These are phyloP conservation scores for Hypoxylon subgilvum DNA, from an alignment of 495 filamentous ascomycete genomes.

Conservation along the genomic window DNA sequence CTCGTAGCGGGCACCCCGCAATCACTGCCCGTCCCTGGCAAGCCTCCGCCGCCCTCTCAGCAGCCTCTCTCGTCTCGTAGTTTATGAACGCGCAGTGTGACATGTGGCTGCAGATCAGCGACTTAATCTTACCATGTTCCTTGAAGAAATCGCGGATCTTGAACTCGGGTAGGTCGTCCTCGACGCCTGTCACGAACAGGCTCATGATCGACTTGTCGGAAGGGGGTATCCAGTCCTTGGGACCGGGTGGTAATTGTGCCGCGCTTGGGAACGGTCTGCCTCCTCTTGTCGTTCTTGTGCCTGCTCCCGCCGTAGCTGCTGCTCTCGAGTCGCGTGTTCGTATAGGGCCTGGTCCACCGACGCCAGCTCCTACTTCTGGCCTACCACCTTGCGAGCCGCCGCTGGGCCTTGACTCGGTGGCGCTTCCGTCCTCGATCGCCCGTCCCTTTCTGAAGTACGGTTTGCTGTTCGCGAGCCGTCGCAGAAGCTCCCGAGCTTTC, in stretches of 20 bases:
- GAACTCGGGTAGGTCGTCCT: constrained; percentile 94
- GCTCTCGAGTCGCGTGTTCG: constrained; percentile 68
- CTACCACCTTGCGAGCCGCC: constrained; percentile 52
- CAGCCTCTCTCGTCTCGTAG: constrained; percentile 78
- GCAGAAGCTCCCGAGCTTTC: constrained; percentile 86
- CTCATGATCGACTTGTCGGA: constrained; percentile 83
- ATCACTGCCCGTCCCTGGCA: constrained; percentile 88
- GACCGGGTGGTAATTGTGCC: constrained; percentile 75
- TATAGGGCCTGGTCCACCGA: constrained; percentile 68
- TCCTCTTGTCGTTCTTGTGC: constrained; percentile 50
- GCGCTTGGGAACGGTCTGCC: constrained; percentile 69
- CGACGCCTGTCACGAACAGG: constrained; percentile 91
- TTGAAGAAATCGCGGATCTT: constrained; percentile 88
- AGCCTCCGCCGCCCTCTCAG: constrained; percentile 80
- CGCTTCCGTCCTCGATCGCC: constrained; percentile 62
- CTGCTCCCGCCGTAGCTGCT: constrained; percentile 46
- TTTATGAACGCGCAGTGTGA: constrained; percentile 97
- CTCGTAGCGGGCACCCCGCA: constrained; percentile 80
- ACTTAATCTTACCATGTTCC: constrained; percentile 83
- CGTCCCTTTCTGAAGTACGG: constrained; percentile 90
- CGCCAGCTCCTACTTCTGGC: constrained; percentile 51
- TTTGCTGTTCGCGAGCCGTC: constrained; percentile 85
- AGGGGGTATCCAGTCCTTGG: constrained; percentile 83
- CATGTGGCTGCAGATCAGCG: constrained; percentile 91
- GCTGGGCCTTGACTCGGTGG: constrained; percentile 47